A percentile compares a stretch with the other conserved stretches of the same genome.
Evolutionary conservation across 495 filamentous ascomycete species (phyloP).

Genomic region (Apiosordaria backusii): DNA sequence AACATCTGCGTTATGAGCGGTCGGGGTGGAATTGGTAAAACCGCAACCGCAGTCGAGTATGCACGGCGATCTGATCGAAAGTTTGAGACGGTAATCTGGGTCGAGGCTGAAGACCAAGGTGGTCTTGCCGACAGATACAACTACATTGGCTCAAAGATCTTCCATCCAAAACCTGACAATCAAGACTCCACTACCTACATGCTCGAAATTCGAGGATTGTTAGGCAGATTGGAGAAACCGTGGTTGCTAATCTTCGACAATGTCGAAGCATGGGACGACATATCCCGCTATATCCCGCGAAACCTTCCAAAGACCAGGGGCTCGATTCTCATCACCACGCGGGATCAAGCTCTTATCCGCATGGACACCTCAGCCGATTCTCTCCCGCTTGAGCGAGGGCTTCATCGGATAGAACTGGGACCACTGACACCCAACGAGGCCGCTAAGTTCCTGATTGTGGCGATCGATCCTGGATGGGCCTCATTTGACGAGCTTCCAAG

Average conservation of each 20-base stretch:
- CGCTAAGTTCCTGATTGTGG: constrained; percentile 9
- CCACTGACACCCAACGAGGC: constrained; percentile 4
- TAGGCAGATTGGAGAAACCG: constrained; percentile 9
- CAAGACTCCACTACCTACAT: background rate
- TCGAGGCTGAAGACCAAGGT: constrained; percentile 20
- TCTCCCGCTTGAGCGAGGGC: constrained; percentile 1
- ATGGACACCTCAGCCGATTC: background rate
- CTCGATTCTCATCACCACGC: constrained; percentile 20
- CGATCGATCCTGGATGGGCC: background rate
- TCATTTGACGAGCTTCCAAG: background rate
- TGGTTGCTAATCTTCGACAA: constrained; percentile 32
- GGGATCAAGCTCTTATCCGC: background rate
- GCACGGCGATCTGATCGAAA: constrained; percentile 12
- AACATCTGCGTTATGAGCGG: constrained; percentile 24
- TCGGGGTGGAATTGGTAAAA: constrained; percentile 24
- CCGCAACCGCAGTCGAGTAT: constrained; percentile 21
- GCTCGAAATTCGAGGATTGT: background rate
- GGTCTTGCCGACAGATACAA: constrained; percentile 17
- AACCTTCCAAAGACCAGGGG: constrained; percentile 16
- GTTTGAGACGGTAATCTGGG: constrained; percentile 24
- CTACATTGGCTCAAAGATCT: constrained; percentile 1
- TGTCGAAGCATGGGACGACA: constrained; percentile 19
- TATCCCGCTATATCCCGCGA: constrained; percentile 19
- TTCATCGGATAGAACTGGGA: constrained; percentile 7
- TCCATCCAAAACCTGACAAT: background rate